phyloP scores from a whole-genome alignment of 768 basidiomycete genomes.

The Leccinum boreale region DNA sequence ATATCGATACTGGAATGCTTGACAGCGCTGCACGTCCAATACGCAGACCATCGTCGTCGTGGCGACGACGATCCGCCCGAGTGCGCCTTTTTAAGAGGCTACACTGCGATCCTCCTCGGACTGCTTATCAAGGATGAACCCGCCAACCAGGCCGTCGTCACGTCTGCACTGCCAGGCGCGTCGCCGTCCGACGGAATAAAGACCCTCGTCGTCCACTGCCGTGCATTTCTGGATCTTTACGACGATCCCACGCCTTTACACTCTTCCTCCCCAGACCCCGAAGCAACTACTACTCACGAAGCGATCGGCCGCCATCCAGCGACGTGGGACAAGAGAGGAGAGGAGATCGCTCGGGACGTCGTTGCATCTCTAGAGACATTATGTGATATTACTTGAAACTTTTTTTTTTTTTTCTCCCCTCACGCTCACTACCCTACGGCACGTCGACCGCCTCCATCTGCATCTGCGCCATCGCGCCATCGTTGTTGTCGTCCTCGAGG shows the following conservation, averaged over 20 bases:
- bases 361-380: constrained; percentile 49
- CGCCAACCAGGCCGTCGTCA: constrained; percentile 31
- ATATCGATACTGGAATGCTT: constrained; percentile 51
- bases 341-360: constrained; percentile 45
- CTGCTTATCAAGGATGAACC: constrained; percentile 38
- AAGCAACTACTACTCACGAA: not conserved
- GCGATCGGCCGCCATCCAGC: constrained; percentile 4
- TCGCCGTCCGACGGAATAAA: constrained; percentile 29
- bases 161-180: constrained; percentile 36
- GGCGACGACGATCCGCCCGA: constrained; percentile 30
- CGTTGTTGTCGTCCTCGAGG: constrained; percentile 42
- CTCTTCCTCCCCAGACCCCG: constrained; percentile 18
- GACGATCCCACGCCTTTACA: constrained; percentile 31
- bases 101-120: constrained; percentile 72
- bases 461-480: not conserved
- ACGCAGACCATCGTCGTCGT: constrained; percentile 14
- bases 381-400: not conserved
- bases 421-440: constrained; percentile 6
- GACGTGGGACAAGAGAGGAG: constrained; percentile 34
- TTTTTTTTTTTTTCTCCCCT: not conserved
- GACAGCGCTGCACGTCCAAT: constrained; percentile 44
- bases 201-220: constrained; percentile 35
- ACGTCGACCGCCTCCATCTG: constrained; percentile 17
- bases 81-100: constrained; percentile 60
- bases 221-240: constrained; percentile 42